Base-by-base conservation (phyloP, 1,139 yeast genomes). In the Pichia sp. region DNA sequence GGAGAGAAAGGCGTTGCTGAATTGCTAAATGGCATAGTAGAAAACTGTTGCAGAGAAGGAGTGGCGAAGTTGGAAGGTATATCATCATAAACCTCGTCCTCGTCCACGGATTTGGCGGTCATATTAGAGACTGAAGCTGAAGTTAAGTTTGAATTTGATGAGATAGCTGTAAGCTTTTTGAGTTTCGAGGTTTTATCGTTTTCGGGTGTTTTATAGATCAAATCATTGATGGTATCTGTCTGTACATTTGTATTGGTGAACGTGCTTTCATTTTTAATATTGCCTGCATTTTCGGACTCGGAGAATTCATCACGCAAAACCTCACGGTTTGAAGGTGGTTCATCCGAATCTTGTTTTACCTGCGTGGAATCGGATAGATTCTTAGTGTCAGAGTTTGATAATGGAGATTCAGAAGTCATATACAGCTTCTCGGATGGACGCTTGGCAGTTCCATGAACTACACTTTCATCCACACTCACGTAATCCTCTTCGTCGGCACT, bases 1-100 rank as follows among this genome's bases (percentile, higher is more conserved):
- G 63, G 61, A 17, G 61, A 60, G 46, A 61, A 55, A 31, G 51
- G 46, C 5, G 24, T 40, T 5, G 46, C n/a, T 14, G 51, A 36
- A 14, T 36, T 27, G 16, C 16, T 48, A 16, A 48, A 48, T 6
- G 61, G 58, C 14, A 59, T 8, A n/a, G 42, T n/a, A 20, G 57
- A 24, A 1, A 31, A 33, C 16, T 48, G 53, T 46, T 51, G 56
- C 2, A 47, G 24, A 5, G 41, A 30, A 7, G 59, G 59, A 5
- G 59, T 56, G 17, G 52, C 14, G 16, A 53, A 31, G 33, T 20
- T 36, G 16, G 40, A 36, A 14, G 40, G 27, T 12, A 33, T 17
- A 34, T 30, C 30, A 36, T 33, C 29, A 10, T 34, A 17, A 6
- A 14, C 40, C 16, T 46, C 49, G 29, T 46, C 41, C 24, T 36